Evolutionary conservation across 768 basidiomycete species (phyloP), one percentile per base, ranked within the genome.

Genomic region (Mycena crocata): DNA sequence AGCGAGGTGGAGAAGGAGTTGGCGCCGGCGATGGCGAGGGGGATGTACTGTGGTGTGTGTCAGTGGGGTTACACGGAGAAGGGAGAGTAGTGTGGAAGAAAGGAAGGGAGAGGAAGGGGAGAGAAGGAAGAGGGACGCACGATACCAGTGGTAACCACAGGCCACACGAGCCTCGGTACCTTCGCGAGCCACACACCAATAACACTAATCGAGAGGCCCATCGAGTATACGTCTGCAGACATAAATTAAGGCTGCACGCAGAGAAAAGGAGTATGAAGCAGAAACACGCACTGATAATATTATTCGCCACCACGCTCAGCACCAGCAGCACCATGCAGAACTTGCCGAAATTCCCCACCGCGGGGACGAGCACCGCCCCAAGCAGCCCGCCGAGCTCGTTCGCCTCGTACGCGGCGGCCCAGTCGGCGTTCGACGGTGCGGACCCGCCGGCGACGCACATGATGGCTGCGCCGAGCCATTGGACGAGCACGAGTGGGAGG

Each of bases 281-380:
- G 44, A 88, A 83, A 12, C 87, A 89, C 12, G 86, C 85, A 12
- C 88, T 87, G 60, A 89, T 70, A 61, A 82, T 82, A 73, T 82
- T 85, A 76, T 86, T 87, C 68, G 83, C 84, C 14, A 83, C 79
- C 50, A 83, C 81, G 30, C 79, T 76, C 42, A 85, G 75, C 5
- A 84, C 83, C 35, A 86, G 79, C 37, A 92, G 73, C 54, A 89
- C 86, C 3, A 85, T 85, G 57, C 89, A 78, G 79, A 89, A 85
- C 66, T 86, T 86, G 13, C 87, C 83, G 72, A 88, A 88, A 59
- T 80, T 80, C 21, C 87, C 86, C 3, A 78, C 80, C 26, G 51
- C 69, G 7, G 87, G 87, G 39, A 76, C 76, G 23, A 88, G 79
- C 78, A 88, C 84, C 5, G 86, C 82, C 17, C 78, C 78, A 64